A percentile compares a stretch with the other conserved stretches of the same genome.
These are phyloP conservation scores for Hyphopichia fennica DNA, from an alignment of 1,139 yeast species.

Conservation along the genomic window DNA sequence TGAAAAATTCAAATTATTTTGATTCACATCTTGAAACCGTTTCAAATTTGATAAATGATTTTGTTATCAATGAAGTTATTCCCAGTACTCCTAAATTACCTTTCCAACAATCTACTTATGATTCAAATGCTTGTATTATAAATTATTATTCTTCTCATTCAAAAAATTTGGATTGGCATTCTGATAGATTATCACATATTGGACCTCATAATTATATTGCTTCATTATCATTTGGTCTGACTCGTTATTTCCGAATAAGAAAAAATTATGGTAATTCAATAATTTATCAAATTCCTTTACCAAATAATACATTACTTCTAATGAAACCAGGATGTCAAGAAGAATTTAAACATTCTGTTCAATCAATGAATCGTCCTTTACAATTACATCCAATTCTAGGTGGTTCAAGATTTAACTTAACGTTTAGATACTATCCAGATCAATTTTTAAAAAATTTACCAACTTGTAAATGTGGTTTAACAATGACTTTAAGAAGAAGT, in stretches of 20 bases:
- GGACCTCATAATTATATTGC: slow-evolving; percentile 72
- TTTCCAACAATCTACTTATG: slow-evolving; percentile 22
- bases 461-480: slow-evolving; percentile 45
- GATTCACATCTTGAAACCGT: slow-evolving; percentile 39
- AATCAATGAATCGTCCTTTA: slow-evolving; percentile 24
- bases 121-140: slow-evolving; percentile 57
- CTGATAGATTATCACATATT: slow-evolving; percentile 65
- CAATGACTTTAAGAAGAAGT: slow-evolving; percentile 51
- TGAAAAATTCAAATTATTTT: slow-evolving; percentile 17
- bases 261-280: slow-evolving; percentile 24
- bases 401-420: slow-evolving; percentile 54
- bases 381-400: slow-evolving; percentile 52
- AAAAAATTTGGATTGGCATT: slow-evolving; percentile 67
- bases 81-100: slow-evolving; percentile 24
- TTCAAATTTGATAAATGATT: slow-evolving; percentile 39
- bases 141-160: slow-evolving; percentile 52
- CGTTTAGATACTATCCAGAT: slow-evolving; percentile 56
- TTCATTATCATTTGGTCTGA: slow-evolving; percentile 64
- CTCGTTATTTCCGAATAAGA: slow-evolving; percentile 61
- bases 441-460: slow-evolving; percentile 41
- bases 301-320: slow-evolving; percentile 63
- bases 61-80: slow-evolving; percentile 37
- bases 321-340: slow-evolving; percentile 84
- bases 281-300: slow-evolving; percentile 53
- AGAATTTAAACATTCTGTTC: slow-evolving; percentile 56